phyloP scores from a whole-genome alignment of 1,284 basidiomycete species.

The Heliocybe sulcata region DNA sequence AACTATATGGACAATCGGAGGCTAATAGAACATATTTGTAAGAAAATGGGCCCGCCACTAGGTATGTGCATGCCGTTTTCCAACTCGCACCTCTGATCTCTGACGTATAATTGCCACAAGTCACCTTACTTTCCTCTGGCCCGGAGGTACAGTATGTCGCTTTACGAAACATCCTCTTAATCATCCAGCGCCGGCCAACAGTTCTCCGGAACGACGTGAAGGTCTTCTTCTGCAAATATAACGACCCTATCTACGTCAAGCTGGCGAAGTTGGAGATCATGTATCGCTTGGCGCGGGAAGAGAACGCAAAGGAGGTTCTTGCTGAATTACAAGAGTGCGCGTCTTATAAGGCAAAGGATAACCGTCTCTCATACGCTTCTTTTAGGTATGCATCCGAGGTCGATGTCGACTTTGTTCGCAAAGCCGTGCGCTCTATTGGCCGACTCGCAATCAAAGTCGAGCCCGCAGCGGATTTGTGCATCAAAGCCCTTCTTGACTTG shows the following conservation, averaged over 20 bases:
- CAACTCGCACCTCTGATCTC: neutral
- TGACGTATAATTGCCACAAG: slow-evolving; percentile 32
- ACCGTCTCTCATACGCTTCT: slow-evolving; percentile 7
- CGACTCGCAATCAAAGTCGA: slow-evolving; percentile 97
- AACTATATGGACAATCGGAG: slow-evolving; percentile 95
- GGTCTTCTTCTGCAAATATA: slow-evolving; percentile 99
- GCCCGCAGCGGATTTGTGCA: slow-evolving; percentile 83
- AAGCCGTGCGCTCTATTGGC: slow-evolving; percentile 94
- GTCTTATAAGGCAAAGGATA: neutral
- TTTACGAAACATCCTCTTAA: slow-evolving; percentile 91
- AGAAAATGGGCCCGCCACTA: slow-evolving; percentile 95
- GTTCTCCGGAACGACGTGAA: slow-evolving; percentile 97
- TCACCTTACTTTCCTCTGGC: slow-evolving; percentile 90
- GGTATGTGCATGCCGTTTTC: slow-evolving; percentile 40
- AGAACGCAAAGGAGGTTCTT: slow-evolving; percentile 88
- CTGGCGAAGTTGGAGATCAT: slow-evolving; percentile 98
- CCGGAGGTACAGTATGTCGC: slow-evolving; percentile 99
- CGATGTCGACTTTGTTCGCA: slow-evolving; percentile 96
- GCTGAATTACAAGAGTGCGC: slow-evolving; percentile 91
- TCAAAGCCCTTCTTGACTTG: slow-evolving; percentile 79
- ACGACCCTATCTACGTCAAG: slow-evolving; percentile 98
- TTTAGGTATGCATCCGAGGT: slow-evolving; percentile 94
- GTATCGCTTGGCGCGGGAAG: slow-evolving; percentile 88
- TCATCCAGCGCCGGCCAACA: slow-evolving; percentile 90
- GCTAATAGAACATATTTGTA: slow-evolving; percentile 85